These are phyloP conservation scores for Arthroderma uncinatum DNA, from an alignment of 2,329 filamentous ascomycete genomes.

Conservation along the genomic window DNA sequence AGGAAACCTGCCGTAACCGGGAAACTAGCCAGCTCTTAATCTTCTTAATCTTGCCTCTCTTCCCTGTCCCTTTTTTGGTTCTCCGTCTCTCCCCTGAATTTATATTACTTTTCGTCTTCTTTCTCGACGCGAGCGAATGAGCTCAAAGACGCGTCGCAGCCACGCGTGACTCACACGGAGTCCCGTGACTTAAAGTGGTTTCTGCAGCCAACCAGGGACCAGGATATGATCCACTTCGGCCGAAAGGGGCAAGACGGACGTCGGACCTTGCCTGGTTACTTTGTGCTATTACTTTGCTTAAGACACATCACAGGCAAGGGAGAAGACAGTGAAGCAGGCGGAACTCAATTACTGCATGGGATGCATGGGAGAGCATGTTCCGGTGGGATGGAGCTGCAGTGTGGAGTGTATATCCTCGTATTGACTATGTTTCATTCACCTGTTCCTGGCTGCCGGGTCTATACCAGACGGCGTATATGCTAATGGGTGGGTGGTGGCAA, in stretches of 20 bases:
- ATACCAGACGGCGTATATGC: neutral
- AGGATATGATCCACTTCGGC: neutral
- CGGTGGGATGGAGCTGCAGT: neutral
- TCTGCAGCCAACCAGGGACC: neutral
- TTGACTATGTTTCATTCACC: neutral
- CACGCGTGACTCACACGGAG: conserved; percentile 16
- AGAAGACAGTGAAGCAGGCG: neutral
- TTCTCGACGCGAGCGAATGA: conserved; percentile 9
- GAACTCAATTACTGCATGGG: neutral
- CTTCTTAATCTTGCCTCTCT: neutral
- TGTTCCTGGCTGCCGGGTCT: neutral
- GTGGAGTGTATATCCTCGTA: neutral
- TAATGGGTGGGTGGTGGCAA: neutral
- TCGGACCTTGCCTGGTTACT: neutral
- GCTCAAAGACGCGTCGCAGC: conserved; percentile 15
- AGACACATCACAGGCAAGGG: neutral
- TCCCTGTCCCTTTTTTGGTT: neutral
- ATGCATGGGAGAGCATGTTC: neutral
- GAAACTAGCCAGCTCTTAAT: neutral
- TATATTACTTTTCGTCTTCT: neutral
- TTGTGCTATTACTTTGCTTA: neutral
- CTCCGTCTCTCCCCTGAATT: neutral
- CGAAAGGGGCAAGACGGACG: neutral
- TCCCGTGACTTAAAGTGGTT: conserved; percentile 11
- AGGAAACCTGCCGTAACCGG: neutral